Evolutionary conservation across 192 early-diverging fungal species (phyloP), one percentile per base, ranked within the genome.

Genomic region (Lobosporangium transversale): DNA sequence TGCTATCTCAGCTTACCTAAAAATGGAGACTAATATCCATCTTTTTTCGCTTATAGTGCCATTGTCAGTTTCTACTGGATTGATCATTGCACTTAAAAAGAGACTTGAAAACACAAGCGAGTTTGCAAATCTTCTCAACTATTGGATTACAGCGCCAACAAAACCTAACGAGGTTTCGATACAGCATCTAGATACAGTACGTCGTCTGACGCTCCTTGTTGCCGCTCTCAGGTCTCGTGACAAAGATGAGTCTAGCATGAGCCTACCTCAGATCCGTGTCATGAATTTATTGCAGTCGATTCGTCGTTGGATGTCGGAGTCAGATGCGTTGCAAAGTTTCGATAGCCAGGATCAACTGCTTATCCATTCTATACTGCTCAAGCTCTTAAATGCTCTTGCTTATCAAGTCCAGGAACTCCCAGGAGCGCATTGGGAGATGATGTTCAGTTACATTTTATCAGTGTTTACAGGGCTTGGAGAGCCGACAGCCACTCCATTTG

Each of bases 351-450:
- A 45, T 17, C 58, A 62, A 35, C 53, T 67, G 4, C 44, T 62
- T 1, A 42, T 76, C 0, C 64, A 76, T 4, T 62, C 73, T 6
- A 23, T 67, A 53, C 27, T 82, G 11, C 62, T 68, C 20, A 60
- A 68, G n/a, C 58, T 87, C 1, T 58, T 85, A 15, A 59, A 52
- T 3, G 27, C 70, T 4, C 53, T 87, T 17, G 58, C 79, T 1
- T 53, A 59, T 9, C 53, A 81, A 14, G 62, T 85, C 1, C 82
- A 84, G 62, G 80, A 85, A 36, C 66, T 82, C 32, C 55, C 70
- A 5, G 84, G 80, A 11, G 66, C 60, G 11, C 81, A 85, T 51
- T 87, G 86, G 86, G 61, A 81, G 45, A 76, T 76, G 73, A 76
- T 67, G 73, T 62, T 76, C 36, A 65, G 48, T 0, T 56, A 42